Conservation (phyloP, 164 flowering plant species). For the Brasenia schreberi region DNA sequence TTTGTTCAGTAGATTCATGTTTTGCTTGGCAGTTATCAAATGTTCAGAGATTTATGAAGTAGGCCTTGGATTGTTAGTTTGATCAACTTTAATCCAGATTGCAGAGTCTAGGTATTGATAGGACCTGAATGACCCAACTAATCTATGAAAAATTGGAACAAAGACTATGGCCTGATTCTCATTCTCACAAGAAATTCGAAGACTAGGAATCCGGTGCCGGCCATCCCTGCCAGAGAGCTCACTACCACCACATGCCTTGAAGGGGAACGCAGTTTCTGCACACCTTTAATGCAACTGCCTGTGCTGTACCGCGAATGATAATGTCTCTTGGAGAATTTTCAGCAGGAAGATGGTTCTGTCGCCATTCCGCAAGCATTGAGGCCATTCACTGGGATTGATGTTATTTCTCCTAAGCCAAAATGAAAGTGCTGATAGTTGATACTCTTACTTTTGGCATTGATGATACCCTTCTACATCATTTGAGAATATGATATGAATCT, state of each 20-base stretch:
- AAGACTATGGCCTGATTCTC: too few relatives aligned
- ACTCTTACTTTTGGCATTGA: too few relatives aligned
- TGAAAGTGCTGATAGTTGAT: slow-evolving; percentile 3
- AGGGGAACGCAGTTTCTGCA: slow-evolving; percentile 81
- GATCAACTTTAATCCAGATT: too few relatives aligned
- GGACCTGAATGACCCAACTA: too few relatives aligned
- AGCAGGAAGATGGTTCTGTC: slow-evolving; percentile 88
- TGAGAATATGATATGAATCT: too few relatives aligned
- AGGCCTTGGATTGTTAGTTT: too few relatives aligned
- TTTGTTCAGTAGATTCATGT: too few relatives aligned
- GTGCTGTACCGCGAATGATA: slow-evolving; percentile 93
- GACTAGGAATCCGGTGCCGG: slow-evolving; percentile 82
- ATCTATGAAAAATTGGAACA: too few relatives aligned
- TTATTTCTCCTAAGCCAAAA: slow-evolving; percentile 31
- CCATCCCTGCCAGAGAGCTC: slow-evolving; percentile 31
- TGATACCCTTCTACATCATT: too few relatives aligned
- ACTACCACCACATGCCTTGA: slow-evolving; percentile 20
- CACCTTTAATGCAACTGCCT: slow-evolving; percentile 91
- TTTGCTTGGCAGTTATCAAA: too few relatives aligned
- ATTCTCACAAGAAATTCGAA: slow-evolving; percentile 15
- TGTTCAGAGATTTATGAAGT: too few relatives aligned
- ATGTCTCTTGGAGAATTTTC: slow-evolving; percentile 81
- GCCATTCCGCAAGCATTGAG: slow-evolving; percentile 63
- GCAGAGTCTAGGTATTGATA: too few relatives aligned
- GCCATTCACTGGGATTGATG: slow-evolving; percentile 65